phyloP scores from a whole-genome alignment of 2,329 filamentous ascomycete genomes.

The Claviceps maximensis region DNA sequence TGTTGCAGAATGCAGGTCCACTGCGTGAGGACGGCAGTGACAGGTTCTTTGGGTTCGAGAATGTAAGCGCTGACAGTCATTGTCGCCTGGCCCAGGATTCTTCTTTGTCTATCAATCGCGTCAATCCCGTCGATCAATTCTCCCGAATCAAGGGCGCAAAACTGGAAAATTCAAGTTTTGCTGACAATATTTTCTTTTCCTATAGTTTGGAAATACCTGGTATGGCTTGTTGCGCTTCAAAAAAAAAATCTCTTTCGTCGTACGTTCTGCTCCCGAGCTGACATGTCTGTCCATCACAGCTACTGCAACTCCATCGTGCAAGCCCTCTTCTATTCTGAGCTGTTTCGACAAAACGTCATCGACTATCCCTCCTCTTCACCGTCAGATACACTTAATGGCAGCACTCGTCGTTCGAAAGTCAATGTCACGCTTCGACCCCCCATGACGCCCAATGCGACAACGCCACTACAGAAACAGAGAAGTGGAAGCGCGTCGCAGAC shows the following conservation, averaged over 20 bases:
- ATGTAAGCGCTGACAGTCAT: conserved; percentile 47
- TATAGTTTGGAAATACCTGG: conserved; percentile 94
- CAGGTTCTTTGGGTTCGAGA: conserved; percentile 97
- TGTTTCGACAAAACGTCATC: conserved; percentile 88
- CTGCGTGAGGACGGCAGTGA: conserved; percentile 81
- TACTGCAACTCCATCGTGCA: conserved; percentile 99
- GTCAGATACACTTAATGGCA: conserved; percentile 52
- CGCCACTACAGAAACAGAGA: conserved; percentile 33
- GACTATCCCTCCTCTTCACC: conserved; percentile 70
- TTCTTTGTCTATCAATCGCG: neutral
- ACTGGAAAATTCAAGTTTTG: neutral
- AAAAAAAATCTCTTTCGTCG: neutral
- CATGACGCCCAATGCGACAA: conserved; percentile 32
- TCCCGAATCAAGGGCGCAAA: neutral
- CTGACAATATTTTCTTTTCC: neutral
- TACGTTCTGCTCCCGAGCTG: neutral
- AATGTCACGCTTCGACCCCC: conserved; percentile 48
- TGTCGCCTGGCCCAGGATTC: neutral
- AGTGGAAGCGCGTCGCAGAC: conserved; percentile 42
- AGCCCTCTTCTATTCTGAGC: conserved; percentile 87
- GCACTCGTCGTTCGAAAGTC: conserved; percentile 33
- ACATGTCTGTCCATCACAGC: conserved; percentile 31
- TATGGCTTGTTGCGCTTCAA: conserved; percentile 28
- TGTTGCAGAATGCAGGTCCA: conserved; percentile 70
- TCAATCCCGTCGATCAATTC: neutral